A percentile compares a stretch with the other conserved stretches of the same genome.
Evolutionary conservation across 441 rosid genomes (phyloP).

Genomic region (Dalechampia spathulata): DNA sequence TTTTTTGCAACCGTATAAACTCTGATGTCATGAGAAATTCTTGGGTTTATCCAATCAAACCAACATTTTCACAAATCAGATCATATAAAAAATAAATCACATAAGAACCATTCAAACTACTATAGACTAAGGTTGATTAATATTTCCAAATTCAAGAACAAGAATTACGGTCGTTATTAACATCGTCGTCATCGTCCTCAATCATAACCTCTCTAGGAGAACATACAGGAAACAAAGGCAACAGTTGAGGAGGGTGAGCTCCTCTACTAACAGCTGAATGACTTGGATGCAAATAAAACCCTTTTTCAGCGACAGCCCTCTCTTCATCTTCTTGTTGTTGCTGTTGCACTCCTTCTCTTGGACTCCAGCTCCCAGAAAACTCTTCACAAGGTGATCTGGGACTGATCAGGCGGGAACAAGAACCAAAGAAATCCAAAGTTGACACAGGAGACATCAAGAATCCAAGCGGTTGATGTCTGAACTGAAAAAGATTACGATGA

Average conservation of each 20-base stretch:
- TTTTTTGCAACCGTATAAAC: too few relatives aligned
- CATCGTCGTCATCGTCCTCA: slow-evolving; percentile 8
- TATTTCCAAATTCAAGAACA: slow-evolving; percentile 10
- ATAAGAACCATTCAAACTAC: too few relatives aligned
- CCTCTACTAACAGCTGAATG: slow-evolving; percentile 33
- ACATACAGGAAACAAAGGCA: slow-evolving; percentile 61
- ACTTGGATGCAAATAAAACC: slow-evolving; percentile 64
- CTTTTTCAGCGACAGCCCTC: slow-evolving; percentile 53
- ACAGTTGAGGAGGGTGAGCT: slow-evolving; percentile 49
- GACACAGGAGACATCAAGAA: slow-evolving; percentile 68
- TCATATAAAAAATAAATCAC: too few relatives aligned
- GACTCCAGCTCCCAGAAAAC: slow-evolving; percentile 18
- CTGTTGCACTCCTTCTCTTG: slow-evolving; percentile 45
- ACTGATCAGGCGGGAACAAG: slow-evolving; percentile 22
- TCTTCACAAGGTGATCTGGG: slow-evolving; percentile 25
- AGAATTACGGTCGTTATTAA: neutral
- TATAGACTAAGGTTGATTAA: neutral
- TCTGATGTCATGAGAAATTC: too few relatives aligned
- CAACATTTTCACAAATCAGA: too few relatives aligned
- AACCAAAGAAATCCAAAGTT: slow-evolving; percentile 45
- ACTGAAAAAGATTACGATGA: slow-evolving; percentile 13
- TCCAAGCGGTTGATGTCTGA: slow-evolving; percentile 23
- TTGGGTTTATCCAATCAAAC: too few relatives aligned
- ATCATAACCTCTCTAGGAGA: slow-evolving; percentile 33
- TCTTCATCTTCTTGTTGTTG: slow-evolving; percentile 30